Base-by-base conservation (phyloP, 176 grass and related monocot species). In the Olyra latifolia region DNA sequence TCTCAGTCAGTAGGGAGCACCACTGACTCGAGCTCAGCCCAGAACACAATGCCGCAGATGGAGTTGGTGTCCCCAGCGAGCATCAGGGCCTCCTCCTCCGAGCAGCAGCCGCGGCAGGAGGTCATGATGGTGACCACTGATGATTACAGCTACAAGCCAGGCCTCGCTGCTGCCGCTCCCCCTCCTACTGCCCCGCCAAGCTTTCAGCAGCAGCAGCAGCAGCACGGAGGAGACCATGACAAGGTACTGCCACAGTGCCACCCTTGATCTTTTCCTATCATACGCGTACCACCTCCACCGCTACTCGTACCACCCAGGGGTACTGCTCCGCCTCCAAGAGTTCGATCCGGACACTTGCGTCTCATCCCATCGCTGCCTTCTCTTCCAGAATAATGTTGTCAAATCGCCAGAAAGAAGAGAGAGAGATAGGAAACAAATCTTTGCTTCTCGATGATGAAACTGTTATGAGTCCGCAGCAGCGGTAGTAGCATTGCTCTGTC, bases 1-100 rank as follows among this genome's bases (percentile, higher is more conserved):
- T 94, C 86, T 58, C 88, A 91, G 81, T 91, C 92, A 74, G 85
- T 91, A 63, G 89, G 77, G 75, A 99, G 90, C 86, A 93, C 90
- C 83, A 87, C 84, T 86, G 96, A 93, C 85, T 99, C 88, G 77
- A 86, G 90, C 71, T 99, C 92, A 91, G 96, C 87, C 32, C 91
- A 89, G 79, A 87, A 91, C 79, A 91, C 90, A 86, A 80, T 80
- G 78, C 87, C 90, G 66, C 86, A 84, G 87, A 85, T 89, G 87
- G 92, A 89, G 84, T 68, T 87, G 82, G 90, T 87, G 77, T 84
- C 86, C 79, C 82, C 88, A 82, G 86, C 70, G 43, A 86, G 78
- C 83, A 78, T 71, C 52, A 69, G 61, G 67, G 72, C 86, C 71
- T 82, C 79, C 76, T 82, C 80, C 78, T 69, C 80, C 68, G 82